Base-by-base conservation (phyloP, 371 early-diverging fungal genomes). In the Smittium mucronatum region DNA sequence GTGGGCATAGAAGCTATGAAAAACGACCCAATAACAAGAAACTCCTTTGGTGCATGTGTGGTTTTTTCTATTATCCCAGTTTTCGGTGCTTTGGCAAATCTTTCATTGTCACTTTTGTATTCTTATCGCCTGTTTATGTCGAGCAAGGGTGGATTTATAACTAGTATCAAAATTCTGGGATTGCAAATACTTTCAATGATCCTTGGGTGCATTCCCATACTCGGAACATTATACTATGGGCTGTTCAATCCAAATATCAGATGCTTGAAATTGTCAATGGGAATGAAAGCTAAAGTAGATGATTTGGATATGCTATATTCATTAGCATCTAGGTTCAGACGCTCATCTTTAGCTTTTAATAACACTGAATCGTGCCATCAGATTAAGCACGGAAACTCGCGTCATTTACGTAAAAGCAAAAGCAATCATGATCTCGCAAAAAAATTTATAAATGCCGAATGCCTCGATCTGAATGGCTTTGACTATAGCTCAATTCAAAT, bases 181-280 rank as follows among this genome's bases (percentile, higher is more conserved):
- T 17, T 65, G 2, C 65, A 65, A 34, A 26, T 65, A 25, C 2
- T 65, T 11, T 65, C 65, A 34, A n/a, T 28, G 31, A n/a, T 65
- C 2, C 2, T 5, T 15, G 65, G 34, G n/a, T 15, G 26, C 15
- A n/a, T 65, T 15, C 65, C 65, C 2, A 65, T 65, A 2, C 2
- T 65, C 15, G 65, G 65, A 15, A 2, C 34, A 11, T 2, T 33
- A 33, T 65, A 65, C 65, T 65, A 34, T n/a, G 5, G 25, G 34
- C 36, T 65, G 32, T n/a, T 65, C n/a, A 65, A 33, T n/a, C 65
- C 65, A 28, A 65, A 65, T n/a, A 33, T 31, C 32, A 34, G 34
- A n/a, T n/a, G 32, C 25, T n/a, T 65, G n/a, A 65, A 31, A 31
- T n/a, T 65, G 15, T n/a, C 34, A 5, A 36, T 34, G 21, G 63